Evolutionary conservation across 2,329 filamentous ascomycete species (phyloP).

Genomic region (Penicillium sp.): DNA sequence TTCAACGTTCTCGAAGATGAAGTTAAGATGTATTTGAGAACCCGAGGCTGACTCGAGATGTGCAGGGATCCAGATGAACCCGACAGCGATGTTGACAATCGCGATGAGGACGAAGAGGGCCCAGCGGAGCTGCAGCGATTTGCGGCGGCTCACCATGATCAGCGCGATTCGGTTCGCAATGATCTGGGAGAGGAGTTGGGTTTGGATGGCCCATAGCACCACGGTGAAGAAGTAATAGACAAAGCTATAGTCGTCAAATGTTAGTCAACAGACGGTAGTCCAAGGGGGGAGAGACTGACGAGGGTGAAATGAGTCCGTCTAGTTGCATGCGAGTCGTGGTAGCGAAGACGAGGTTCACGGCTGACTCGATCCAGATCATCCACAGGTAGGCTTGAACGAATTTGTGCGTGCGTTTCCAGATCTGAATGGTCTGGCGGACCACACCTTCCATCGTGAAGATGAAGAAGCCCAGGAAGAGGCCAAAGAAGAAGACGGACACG

Average conservation of each 20-base stretch:
- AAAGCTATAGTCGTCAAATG: not conserved
- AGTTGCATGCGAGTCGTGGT: not conserved
- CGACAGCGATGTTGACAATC: conserved; percentile 2
- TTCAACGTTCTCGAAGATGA: conserved; percentile 7
- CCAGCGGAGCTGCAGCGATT: not conserved
- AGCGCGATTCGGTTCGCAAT: conserved; percentile 8
- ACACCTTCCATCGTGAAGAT: conserved; percentile 9
- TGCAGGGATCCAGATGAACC: not conserved
- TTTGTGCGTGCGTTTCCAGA: conserved; percentile 1
- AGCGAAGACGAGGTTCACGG: conserved; percentile 3
- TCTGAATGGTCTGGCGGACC: conserved; percentile 2
- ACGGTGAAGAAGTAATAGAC: not conserved
- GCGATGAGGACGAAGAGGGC: not conserved
- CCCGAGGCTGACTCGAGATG: not conserved
- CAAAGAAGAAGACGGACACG: conserved; percentile 11
- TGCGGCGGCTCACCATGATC: conserved; percentile 7
- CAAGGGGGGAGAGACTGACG: not conserved
- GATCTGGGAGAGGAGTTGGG: conserved; percentile 9
- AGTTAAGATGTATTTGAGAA: not conserved
- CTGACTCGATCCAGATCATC: conserved; percentile 5
- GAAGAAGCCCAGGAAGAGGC: conserved; percentile 9
- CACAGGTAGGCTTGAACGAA: not conserved
- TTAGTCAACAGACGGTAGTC: not conserved
- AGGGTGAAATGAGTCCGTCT: not conserved
- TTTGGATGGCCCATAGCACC: not conserved